A percentile compares a stretch with the other conserved stretches of the same genome.
Conservation (phyloP, 2,329 filamentous ascomycete genomes). For the Dactylonectria macrodidyma region DNA sequence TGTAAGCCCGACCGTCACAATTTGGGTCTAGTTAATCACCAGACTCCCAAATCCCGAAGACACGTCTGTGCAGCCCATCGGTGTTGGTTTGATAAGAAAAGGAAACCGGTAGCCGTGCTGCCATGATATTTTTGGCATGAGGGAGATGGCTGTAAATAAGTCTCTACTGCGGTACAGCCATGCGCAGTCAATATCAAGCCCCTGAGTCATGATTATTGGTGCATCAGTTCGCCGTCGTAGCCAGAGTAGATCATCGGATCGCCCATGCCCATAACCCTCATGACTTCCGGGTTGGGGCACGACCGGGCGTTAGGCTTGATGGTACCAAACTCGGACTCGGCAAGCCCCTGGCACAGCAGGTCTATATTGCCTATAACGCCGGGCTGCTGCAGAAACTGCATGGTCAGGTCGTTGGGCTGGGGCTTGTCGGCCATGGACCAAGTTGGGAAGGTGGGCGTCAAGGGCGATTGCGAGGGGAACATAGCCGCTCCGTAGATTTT, state of each 20-base stretch:
- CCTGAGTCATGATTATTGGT: slow-evolving; percentile 50
- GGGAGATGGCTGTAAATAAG: too few species aligned
- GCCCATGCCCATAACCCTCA: slow-evolving; percentile 64
- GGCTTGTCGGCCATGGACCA: slow-evolving; percentile 45
- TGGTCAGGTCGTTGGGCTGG: slow-evolving; percentile 48
- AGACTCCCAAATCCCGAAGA: too few species aligned
- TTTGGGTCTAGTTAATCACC: too few species aligned
- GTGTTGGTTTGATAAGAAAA: too few species aligned
- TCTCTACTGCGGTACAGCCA: too few species aligned
- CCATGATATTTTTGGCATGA: too few species aligned
- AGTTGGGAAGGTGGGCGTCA: too few species aligned
- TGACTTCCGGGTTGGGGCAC: slow-evolving; percentile 67
- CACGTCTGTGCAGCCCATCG: too few species aligned
- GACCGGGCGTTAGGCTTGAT: slow-evolving; percentile 70
- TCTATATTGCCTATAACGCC: slow-evolving; percentile 60
- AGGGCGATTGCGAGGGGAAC: slow-evolving; percentile 55
- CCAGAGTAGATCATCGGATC: slow-evolving; percentile 73
- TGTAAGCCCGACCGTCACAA: too few species aligned
- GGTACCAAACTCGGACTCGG: slow-evolving; percentile 67
- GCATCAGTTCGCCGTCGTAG: slow-evolving; percentile 63
- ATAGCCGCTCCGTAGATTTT: slow-evolving; percentile 53
- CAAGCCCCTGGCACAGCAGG: slow-evolving; percentile 64
- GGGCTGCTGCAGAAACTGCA: slow-evolving; percentile 61
- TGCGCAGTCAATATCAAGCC: too few species aligned
- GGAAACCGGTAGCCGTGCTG: too few species aligned